Evolutionary conservation across 352 stramenopile genomes (phyloP).

Genomic region (Phytophthora melonis): DNA sequence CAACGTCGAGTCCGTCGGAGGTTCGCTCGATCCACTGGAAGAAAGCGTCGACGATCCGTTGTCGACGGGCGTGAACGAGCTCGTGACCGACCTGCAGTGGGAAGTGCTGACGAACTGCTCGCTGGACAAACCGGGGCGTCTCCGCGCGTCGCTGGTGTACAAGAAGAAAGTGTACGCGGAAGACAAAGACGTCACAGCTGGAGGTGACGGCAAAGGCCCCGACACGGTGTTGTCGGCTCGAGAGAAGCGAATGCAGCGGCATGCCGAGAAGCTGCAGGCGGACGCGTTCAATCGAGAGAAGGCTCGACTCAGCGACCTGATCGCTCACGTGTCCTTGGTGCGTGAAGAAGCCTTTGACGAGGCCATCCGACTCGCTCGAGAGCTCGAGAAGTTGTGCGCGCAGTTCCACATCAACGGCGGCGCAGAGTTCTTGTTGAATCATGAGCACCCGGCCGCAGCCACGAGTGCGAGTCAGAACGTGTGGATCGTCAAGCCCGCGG

Average conservation of each 20-base stretch:
- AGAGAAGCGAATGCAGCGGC: slow-evolving; percentile 61
- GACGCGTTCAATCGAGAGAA: slow-evolving; percentile 73
- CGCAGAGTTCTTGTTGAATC: slow-evolving; percentile 36
- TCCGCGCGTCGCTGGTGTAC: slow-evolving; percentile 67
- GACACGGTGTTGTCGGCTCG: slow-evolving; percentile 59
- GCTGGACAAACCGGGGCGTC: slow-evolving; percentile 51
- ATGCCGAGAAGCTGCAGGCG: slow-evolving; percentile 42
- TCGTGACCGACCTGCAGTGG: slow-evolving; percentile 84
- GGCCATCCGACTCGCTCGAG: slow-evolving; percentile 40
- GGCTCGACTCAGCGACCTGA: slow-evolving; percentile 53
- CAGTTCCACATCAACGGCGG: slow-evolving; percentile 85
- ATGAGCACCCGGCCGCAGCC: slow-evolving; percentile 8
- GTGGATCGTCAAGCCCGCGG: slow-evolving; percentile 95
- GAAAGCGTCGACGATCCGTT: slow-evolving; percentile 67
- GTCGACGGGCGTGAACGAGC: slow-evolving; percentile 42
- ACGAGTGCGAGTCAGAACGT: slow-evolving; percentile 75
- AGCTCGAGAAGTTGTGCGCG: slow-evolving; percentile 57
- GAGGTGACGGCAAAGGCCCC: slow-evolving; percentile 23
- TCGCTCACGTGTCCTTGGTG: slow-evolving; percentile 52
- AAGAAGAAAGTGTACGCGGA: slow-evolving; percentile 59
- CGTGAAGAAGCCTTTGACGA: slow-evolving; percentile 28
- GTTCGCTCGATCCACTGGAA: slow-evolving; percentile 48
- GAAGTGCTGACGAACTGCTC: slow-evolving; percentile 66
- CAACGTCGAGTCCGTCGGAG: background rate
- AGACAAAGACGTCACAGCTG: slow-evolving; percentile 45